Evolutionary conservation across 768 basidiomycete genomes (phyloP), one percentile per base, ranked within the genome.

Genomic region (Jaapia argillacea): DNA sequence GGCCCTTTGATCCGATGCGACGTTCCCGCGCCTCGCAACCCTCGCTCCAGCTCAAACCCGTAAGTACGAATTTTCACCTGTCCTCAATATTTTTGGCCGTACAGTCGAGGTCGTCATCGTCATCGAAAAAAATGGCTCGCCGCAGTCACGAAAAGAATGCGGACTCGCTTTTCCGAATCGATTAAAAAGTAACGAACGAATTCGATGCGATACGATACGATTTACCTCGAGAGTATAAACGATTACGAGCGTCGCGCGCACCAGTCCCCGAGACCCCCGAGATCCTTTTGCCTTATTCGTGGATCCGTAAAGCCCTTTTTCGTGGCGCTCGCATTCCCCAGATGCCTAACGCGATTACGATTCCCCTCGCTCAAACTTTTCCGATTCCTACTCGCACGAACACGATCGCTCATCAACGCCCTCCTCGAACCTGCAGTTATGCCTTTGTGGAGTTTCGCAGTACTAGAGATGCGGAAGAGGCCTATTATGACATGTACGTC

Each of bases 1-100:
- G 88, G 88, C 14, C 82, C 81, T 44, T 71, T 92, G 23, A 75
- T 90, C 48, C 84, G 88, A 47, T 92, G 89, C 65, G 89, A 92
- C 57, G 86, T 92, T 13, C 88, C 88, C 14, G 89, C 88, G 2
- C 85, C 87, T 2, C 79, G 86, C 50, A 85, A 85, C 63, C 78
- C 81, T 0, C 71, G 81, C 49, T 76, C 82, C 14, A 74, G 70
- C 45, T 72, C 81, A 33, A 85, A 85, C 55, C 85, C 87, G 87
- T 90, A 71, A 86, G 87, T 89, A 48, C 55, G 48, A 44, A 45
- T 52, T 51, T 41, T 42, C 36, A 6, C 28, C 40, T 41, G 16
- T 39, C 46, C 44, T 45, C 36, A 40, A 41, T 51, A 40, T 47
- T 48, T 51, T 46, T 48, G 54, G 50, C 42, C 51, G 59, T 59